Evolutionary conservation across 1,284 basidiomycete genomes (phyloP).

Genomic region (Marasmius sp.): DNA sequence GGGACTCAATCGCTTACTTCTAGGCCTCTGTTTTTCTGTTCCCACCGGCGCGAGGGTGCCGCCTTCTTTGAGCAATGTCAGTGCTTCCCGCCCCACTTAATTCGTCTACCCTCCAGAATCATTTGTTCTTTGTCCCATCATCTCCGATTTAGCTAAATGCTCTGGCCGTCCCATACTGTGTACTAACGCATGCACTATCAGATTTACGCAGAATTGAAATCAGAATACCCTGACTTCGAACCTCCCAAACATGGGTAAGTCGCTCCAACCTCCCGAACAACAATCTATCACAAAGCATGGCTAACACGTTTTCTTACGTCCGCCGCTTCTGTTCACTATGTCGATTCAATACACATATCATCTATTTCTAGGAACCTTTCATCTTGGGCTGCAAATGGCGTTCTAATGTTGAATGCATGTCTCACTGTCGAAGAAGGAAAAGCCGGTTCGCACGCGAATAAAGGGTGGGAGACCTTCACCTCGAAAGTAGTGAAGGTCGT

Average conservation of each 20-base stretch:
- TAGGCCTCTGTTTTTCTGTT: constrained; percentile 87
- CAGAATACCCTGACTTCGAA: constrained; percentile 80
- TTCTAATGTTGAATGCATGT: constrained; percentile 90
- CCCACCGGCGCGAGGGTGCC: constrained; percentile 71
- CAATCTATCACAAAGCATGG: neutral
- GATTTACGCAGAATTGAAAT: constrained; percentile 89
- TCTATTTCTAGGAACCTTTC: constrained; percentile 66
- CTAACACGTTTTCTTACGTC: neutral
- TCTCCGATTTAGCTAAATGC: neutral
- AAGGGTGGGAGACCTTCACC: constrained; percentile 89
- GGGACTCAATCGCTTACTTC: constrained; percentile 1
- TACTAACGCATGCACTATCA: constrained; percentile 23
- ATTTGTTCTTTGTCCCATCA: too few species aligned
- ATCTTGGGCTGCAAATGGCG: constrained; percentile 85
- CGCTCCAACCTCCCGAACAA: neutral
- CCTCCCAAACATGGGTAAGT: constrained; percentile 84
- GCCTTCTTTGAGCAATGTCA: constrained; percentile 79
- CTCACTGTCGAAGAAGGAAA: constrained; percentile 79
- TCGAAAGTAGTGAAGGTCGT: constrained; percentile 68
- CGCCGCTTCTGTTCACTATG: neutral
- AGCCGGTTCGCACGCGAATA: constrained; percentile 82
- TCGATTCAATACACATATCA: constrained; percentile 6
- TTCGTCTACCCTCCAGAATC: neutral
- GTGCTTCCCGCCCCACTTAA: constrained; percentile 20
- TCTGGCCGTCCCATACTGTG: neutral